These are phyloP conservation scores for Huntiella abstrusa DNA, from an alignment of 2,329 filamentous ascomycete genomes.

Conservation along the genomic window DNA sequence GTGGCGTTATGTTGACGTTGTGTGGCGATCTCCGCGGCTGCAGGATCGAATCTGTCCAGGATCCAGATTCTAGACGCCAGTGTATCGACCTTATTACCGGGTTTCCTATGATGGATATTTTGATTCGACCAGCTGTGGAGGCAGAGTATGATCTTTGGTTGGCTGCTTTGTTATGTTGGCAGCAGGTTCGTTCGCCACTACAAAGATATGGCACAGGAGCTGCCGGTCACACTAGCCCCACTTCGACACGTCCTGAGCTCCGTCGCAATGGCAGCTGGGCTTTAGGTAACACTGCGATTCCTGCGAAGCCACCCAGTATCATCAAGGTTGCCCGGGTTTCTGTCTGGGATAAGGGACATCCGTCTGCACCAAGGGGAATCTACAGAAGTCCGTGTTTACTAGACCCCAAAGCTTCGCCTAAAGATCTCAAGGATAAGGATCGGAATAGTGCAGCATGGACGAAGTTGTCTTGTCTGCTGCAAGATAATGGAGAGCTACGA, in stretches of 20 bases:
- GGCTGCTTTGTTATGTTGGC: constrained; percentile 64
- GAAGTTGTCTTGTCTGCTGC: constrained; percentile 75
- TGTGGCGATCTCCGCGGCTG: constrained; percentile 9
- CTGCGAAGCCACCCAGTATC: constrained; percentile 37
- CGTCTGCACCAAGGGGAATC: constrained; percentile 35
- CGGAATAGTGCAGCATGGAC: constrained; percentile 37
- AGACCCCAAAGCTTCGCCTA: constrained; percentile 28
- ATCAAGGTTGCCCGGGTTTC: constrained; percentile 91
- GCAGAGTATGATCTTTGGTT: constrained; percentile 64
- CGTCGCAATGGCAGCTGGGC: constrained; percentile 19
- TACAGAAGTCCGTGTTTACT: constrained; percentile 38
- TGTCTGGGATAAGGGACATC: constrained; percentile 66
- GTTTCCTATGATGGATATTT: constrained; percentile 26
- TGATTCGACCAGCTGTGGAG: constrained; percentile 43
- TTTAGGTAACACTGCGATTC: not conserved
- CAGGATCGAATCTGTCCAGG: constrained; percentile 19
- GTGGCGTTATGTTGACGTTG: constrained; percentile 6
- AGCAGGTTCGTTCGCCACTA: constrained; percentile 44
- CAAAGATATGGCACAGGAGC: constrained; percentile 25
- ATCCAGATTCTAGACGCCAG: constrained; percentile 4
- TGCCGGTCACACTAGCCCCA: constrained; percentile 17
- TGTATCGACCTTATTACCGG: constrained; percentile 9
- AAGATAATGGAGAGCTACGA: constrained; percentile 89
- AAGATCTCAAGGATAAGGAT: constrained; percentile 5
- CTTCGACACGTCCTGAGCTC: constrained; percentile 23